A percentile compares a stretch with the other conserved stretches of the same genome.
phyloP scores from a whole-genome alignment of 1,139 yeast species.

The Tardiomyces digboiensis region DNA sequence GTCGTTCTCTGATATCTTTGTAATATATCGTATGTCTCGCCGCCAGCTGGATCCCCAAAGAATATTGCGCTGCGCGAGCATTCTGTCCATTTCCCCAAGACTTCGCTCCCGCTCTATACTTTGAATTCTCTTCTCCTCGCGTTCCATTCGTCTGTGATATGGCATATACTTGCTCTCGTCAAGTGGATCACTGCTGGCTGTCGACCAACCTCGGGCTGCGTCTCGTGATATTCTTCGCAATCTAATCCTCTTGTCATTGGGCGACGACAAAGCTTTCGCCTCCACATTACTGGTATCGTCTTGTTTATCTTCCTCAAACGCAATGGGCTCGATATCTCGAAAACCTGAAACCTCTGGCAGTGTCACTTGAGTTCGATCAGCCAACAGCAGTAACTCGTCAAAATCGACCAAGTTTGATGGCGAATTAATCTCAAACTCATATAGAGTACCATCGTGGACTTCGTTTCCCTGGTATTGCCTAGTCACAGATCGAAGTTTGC shows the following conservation, averaged over 20 bases:
- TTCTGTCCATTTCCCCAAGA: slow-evolving; percentile 41
- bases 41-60: slow-evolving; percentile 50
- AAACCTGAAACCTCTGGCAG: background rate
- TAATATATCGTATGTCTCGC: slow-evolving; percentile 40
- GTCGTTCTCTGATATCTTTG: slow-evolving; percentile 39
- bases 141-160: slow-evolving; percentile 55
- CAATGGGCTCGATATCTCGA: background rate
- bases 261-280: background rate
- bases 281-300: too few relatives aligned
- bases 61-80: slow-evolving; percentile 35
- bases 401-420: background rate
- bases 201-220: background rate
- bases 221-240: too few relatives aligned
- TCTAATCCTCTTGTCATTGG: too few relatives aligned
- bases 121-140: slow-evolving; percentile 55
- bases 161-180: slow-evolving; percentile 35
- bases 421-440: background rate
- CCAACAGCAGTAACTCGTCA: background rate
- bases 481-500: slow-evolving; percentile 4
- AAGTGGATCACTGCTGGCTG: slow-evolving; percentile 31
- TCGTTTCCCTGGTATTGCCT: background rate
- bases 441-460: background rate
- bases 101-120: slow-evolving; percentile 46
- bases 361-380: background rate
- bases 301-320: background rate